A percentile compares a stretch with the other conserved stretches of the same genome.
phyloP scores from a whole-genome alignment of 495 filamentous ascomycete genomes.

The Viridothelium virens region DNA sequence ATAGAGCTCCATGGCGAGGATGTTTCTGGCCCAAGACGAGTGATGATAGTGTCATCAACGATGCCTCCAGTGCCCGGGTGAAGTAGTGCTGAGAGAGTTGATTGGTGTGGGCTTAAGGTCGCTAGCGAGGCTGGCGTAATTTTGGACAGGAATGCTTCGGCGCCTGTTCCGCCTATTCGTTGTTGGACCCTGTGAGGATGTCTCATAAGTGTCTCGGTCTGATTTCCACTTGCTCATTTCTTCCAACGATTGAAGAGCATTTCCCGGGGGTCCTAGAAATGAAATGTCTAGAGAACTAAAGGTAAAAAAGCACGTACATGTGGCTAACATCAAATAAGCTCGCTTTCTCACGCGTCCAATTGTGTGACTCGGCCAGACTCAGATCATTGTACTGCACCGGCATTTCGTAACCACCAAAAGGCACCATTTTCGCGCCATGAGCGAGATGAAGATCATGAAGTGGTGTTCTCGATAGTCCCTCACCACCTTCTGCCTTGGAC shows the following conservation, averaged over 20 bases:
- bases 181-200: conserved; percentile 53
- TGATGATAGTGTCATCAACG: conserved; percentile 87
- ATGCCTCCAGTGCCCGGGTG: conserved; percentile 77
- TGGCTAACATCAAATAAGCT: conserved; percentile 83
- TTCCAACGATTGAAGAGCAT: not conserved
- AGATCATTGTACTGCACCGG: conserved; percentile 77
- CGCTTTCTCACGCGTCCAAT: conserved; percentile 76
- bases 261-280: not conserved
- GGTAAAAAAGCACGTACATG: conserved; percentile 43
- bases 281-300: conserved; percentile 22
- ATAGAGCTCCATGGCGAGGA: conserved; percentile 5
- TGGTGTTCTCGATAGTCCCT: conserved; percentile 56
- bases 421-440: conserved; percentile 86
- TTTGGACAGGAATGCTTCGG: conserved; percentile 64
- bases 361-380: conserved; percentile 69
- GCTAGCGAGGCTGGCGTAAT: conserved; percentile 66
- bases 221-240: not conserved
- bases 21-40: conserved; percentile 52
- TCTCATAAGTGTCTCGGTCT: not conserved
- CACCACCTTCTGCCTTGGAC: conserved; percentile 16
- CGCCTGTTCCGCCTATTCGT: conserved; percentile 68
- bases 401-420: conserved; percentile 92
- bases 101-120: conserved; percentile 49
- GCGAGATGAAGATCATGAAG: conserved; percentile 75
- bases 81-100: conserved; percentile 74